Conservation (phyloP, 768 basidiomycete species). For the Tulasnella sp. region DNA sequence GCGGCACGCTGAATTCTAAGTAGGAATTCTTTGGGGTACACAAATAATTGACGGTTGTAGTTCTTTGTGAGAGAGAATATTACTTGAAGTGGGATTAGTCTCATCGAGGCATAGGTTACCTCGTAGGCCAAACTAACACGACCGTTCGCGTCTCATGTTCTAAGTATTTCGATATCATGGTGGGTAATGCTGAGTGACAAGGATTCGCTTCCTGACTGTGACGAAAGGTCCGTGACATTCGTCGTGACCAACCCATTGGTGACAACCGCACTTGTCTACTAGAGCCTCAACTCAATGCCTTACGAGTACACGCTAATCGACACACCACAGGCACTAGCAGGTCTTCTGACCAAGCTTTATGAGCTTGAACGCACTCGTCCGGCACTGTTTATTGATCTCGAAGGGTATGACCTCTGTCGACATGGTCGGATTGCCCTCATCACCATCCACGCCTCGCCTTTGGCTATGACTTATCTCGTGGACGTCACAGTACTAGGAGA, state of each 20-base stretch:
- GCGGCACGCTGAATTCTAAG: too few relatives aligned
- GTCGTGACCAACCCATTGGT: background rate
- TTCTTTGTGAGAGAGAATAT: too few relatives aligned
- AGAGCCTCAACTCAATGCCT: background rate
- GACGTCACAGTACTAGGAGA: conserved; percentile 32
- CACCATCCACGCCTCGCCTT: conserved; percentile 28
- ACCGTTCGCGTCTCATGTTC: too few relatives aligned
- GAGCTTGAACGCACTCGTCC: conserved; percentile 13
- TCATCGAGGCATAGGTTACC: too few relatives aligned
- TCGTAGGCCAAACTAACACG: too few relatives aligned
- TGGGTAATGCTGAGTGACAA: too few relatives aligned
- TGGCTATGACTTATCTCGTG: conserved; percentile 34
- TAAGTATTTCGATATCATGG: too few relatives aligned
- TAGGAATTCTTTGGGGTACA: too few relatives aligned
- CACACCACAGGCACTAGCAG: background rate
- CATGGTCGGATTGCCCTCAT: conserved; percentile 33
- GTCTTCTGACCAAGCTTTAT: background rate
- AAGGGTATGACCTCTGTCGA: conserved; percentile 35
- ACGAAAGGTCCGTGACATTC: background rate
- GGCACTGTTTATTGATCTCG: conserved; percentile 32
- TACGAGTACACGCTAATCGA: conserved; percentile 5
- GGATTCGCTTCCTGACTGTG: background rate
- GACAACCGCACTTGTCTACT: background rate
- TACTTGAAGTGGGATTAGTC: too few relatives aligned
- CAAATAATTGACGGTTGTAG: too few relatives aligned